Percentiles rank a stretch among this genome's conserved stretches.
Conservation (phyloP, 1,284 basidiomycete species). For the Takashimella tepidaria region DNA sequence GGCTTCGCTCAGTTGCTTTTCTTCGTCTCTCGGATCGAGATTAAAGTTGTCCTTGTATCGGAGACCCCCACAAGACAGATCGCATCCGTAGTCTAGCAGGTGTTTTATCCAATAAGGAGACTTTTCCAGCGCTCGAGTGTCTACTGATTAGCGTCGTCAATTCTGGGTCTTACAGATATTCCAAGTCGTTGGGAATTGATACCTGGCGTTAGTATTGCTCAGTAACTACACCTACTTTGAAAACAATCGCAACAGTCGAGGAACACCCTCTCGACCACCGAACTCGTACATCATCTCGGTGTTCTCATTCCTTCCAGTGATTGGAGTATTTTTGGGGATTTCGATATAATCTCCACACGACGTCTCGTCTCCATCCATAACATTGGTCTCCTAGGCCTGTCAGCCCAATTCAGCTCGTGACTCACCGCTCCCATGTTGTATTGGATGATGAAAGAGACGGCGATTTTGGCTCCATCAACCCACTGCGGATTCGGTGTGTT, state of each 20-base stretch:
- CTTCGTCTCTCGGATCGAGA: slow-evolving; percentile 37
- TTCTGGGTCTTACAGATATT: slow-evolving; percentile 17
- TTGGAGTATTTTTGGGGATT: slow-evolving; percentile 14
- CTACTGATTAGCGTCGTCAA: slow-evolving; percentile 9
- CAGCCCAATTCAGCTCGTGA: not conserved
- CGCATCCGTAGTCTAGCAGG: slow-evolving; percentile 17
- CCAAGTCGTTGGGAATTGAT: slow-evolving; percentile 22
- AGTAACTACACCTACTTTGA: slow-evolving; percentile 12
- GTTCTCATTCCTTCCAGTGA: slow-evolving; percentile 9
- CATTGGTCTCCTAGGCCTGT: slow-evolving; percentile 9
- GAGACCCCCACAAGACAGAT: slow-evolving; percentile 21
- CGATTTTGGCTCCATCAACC: slow-evolving; percentile 45
- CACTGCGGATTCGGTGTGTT: slow-evolving; percentile 43
- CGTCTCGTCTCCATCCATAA: slow-evolving; percentile 14
- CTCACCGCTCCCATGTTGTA: slow-evolving; percentile 23
- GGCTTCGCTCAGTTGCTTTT: slow-evolving; percentile 27
- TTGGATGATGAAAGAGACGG: slow-evolving; percentile 29
- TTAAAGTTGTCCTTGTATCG: slow-evolving; percentile 43
- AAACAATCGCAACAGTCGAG: slow-evolving; percentile 17
- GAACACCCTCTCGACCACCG: slow-evolving; percentile 16
- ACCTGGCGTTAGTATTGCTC: slow-evolving; percentile 4
- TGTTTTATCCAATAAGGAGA: slow-evolving; percentile 22
- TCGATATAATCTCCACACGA: slow-evolving; percentile 16
- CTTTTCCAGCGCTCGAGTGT: slow-evolving; percentile 22
- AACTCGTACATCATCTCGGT: slow-evolving; percentile 24